Conservation (phyloP, 108 stramenopile genomes). For the Chaetoceros muelleri region DNA sequence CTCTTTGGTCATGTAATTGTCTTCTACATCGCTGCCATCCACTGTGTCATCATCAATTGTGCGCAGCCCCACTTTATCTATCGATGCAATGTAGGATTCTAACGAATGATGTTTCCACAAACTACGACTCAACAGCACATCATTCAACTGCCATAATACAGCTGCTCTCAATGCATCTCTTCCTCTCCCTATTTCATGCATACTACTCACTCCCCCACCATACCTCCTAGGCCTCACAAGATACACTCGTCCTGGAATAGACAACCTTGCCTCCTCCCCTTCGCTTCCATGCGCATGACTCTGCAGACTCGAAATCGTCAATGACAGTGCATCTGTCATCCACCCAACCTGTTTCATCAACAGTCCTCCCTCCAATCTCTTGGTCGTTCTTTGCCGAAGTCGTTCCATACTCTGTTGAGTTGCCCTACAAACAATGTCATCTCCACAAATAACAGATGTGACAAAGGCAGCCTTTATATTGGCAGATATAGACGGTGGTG, state of each 20-base stretch:
- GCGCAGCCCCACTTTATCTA: slow-evolving; percentile 64
- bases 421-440: slow-evolving; percentile 65
- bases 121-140: slow-evolving; percentile 68
- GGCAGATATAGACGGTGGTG: slow-evolving; percentile 64
- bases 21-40: no score
- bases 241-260: slow-evolving; percentile 62
- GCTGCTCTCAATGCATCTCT: slow-evolving; percentile 67
- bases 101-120: slow-evolving; percentile 69
- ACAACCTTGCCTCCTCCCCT: slow-evolving; percentile 41
- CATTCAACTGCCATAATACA: slow-evolving; percentile 79
- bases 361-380: slow-evolving; percentile 28
- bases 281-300: slow-evolving; percentile 57
- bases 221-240: slow-evolving; percentile 64
- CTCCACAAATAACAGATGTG: slow-evolving; percentile 65
- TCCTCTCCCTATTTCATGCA: slow-evolving; percentile 74
- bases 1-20: no score
- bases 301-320: slow-evolving; percentile 57
- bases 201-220: slow-evolving; percentile 56
- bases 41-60: slow-evolving; percentile 24
- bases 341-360: slow-evolving; percentile 41
- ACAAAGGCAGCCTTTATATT: slow-evolving; percentile 60
- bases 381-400: slow-evolving; percentile 37
- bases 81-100: slow-evolving; percentile 63
- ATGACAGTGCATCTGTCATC: slow-evolving; percentile 62
- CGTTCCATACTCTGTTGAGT: slow-evolving; percentile 37